Evolutionary conservation across 2,329 filamentous ascomycete genomes (phyloP).

Genomic region (Aspergillus fumigatus): DNA sequence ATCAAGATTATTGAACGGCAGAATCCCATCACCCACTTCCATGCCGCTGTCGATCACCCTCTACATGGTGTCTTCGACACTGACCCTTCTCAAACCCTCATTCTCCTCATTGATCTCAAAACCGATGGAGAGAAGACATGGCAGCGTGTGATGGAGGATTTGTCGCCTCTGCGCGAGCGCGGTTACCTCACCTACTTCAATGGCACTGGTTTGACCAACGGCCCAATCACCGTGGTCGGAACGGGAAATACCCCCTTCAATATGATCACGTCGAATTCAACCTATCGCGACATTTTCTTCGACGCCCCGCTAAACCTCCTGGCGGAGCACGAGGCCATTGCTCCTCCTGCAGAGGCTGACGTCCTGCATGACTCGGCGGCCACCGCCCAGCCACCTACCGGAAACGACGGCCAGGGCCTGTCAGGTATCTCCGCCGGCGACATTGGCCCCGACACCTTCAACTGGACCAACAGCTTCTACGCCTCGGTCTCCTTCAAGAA

Average conservation of each 20-base stretch:
- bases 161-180: conserved; percentile 45
- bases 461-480: conserved; percentile 53
- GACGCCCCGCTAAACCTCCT: conserved; percentile 48
- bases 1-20: conserved; percentile 46
- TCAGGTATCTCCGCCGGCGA: conserved; percentile 35
- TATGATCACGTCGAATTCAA: conserved; percentile 42
- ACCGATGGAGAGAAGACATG: conserved; percentile 36
- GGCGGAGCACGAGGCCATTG: conserved; percentile 14
- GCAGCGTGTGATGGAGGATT: conserved; percentile 37
- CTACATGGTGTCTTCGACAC: conserved; percentile 50
- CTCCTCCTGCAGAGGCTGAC: neutral
- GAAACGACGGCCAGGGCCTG: conserved; percentile 43
- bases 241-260: conserved; percentile 52
- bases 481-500: conserved; percentile 51
- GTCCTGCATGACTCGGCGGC: neutral
- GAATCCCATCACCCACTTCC: conserved; percentile 42
- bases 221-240: conserved; percentile 51
- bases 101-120: conserved; percentile 52
- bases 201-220: conserved; percentile 37
- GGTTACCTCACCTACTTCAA: conserved; percentile 51
- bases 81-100: conserved; percentile 45
- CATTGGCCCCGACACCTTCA: conserved; percentile 41
- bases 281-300: conserved; percentile 53
- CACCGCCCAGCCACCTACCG: conserved; percentile 4
- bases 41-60: conserved; percentile 22